Conservation (phyloP, 2,329 filamentous ascomycete genomes). For the Cephalotrichum gorgonifer region DNA sequence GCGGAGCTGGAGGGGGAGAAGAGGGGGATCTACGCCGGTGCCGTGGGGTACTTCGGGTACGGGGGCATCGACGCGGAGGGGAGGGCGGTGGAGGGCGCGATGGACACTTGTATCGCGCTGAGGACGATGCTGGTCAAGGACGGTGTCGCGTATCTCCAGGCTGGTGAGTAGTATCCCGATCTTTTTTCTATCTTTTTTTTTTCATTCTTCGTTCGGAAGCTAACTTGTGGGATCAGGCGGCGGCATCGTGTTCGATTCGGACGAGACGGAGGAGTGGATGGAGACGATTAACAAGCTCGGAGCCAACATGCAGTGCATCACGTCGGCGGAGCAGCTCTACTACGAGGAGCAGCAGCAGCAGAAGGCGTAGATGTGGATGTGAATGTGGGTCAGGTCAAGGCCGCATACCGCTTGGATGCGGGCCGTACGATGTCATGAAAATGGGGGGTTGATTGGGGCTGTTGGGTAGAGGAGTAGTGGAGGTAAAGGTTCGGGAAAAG, state of each 20-base stretch:
- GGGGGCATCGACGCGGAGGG: constrained; percentile 57
- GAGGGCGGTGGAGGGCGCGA: constrained; percentile 62
- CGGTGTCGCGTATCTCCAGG: constrained; percentile 81
- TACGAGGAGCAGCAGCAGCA: constrained; percentile 20
- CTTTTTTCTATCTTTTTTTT: background rate
- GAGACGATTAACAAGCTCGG: constrained; percentile 91
- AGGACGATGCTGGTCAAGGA: constrained; percentile 94
- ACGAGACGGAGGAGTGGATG: constrained; percentile 87
- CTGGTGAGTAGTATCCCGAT: constrained; percentile 31
- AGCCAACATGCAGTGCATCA: constrained; percentile 82
- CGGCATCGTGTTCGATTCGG: constrained; percentile 90
- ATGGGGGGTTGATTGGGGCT: no score
- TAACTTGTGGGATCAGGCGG: constrained; percentile 43
- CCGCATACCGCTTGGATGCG: no score
- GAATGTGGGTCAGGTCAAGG: no score
- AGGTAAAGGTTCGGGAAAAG: no score
- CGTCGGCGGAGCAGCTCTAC: constrained; percentile 65
- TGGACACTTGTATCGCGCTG: constrained; percentile 77
- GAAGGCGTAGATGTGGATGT: background rate
- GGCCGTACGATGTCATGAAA: no score
- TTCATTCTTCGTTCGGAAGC: background rate
- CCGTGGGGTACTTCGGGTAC: constrained; percentile 95
- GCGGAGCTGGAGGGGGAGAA: constrained; percentile 91
- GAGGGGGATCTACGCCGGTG: constrained; percentile 88
- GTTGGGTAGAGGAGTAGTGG: no score